Evolutionary conservation across 2,329 filamentous ascomycete genomes (phyloP).

Genomic region (Capronia coronata): DNA sequence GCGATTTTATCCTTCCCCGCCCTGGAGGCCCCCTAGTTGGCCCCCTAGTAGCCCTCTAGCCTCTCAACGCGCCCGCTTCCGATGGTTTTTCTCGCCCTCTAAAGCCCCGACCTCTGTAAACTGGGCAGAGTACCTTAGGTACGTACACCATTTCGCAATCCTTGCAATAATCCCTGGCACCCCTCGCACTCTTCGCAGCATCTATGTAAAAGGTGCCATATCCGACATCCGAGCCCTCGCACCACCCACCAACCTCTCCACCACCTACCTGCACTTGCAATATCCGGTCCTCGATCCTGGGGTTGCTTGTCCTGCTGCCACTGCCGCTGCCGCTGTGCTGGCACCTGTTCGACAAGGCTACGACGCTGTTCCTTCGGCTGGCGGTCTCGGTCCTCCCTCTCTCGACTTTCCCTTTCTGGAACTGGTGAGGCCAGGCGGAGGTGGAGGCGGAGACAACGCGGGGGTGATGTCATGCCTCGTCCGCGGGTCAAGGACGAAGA

Average conservation of each 20-base stretch:
- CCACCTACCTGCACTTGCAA: background rate
- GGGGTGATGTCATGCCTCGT: constrained; percentile 26
- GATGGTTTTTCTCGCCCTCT: constrained; percentile 12
- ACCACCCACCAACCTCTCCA: background rate
- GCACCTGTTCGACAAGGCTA: constrained; percentile 2
- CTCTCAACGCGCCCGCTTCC: constrained; percentile 16
- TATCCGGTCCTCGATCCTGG: constrained; percentile 3
- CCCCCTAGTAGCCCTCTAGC: too few species aligned
- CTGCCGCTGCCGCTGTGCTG: background rate
- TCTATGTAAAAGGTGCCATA: constrained; percentile 17
- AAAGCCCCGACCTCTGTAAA: too few species aligned
- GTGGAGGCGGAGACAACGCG: too few species aligned
- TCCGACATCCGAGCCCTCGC: constrained; percentile 11
- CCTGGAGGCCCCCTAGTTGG: too few species aligned
- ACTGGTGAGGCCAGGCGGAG: background rate
- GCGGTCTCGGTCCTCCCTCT: background rate
- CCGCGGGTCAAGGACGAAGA: constrained; percentile 29
- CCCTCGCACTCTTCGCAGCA: background rate
- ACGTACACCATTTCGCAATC: too few species aligned
- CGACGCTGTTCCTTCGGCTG: constrained; percentile 5
- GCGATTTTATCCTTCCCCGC: too few species aligned
- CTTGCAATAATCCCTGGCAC: background rate
- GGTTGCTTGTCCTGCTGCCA: background rate
- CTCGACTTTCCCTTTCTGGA: background rate
- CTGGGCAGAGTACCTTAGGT: too few species aligned